Conservation (phyloP, 1,284 basidiomycete genomes). For the Ustilago esculenta region DNA sequence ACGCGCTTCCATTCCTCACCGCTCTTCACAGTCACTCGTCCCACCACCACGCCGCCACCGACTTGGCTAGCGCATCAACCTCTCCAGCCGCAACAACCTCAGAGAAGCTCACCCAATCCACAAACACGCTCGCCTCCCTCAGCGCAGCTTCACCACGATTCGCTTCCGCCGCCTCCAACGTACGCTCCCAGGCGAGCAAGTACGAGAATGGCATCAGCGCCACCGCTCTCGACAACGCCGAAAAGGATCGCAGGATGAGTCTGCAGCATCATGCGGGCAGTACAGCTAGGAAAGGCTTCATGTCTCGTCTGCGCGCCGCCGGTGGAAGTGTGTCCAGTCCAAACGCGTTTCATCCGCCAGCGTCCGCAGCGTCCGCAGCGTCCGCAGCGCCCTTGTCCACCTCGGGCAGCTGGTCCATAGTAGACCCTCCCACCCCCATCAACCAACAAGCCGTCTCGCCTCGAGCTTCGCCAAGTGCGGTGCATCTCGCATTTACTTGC, state of each 20-base stretch:
- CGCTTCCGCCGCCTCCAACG: constrained; percentile 1
- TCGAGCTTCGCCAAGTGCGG: neutral
- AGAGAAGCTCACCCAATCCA: constrained; percentile 32
- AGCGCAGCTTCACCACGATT: neutral
- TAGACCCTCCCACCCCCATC: constrained; percentile 18
- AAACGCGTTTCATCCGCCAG: constrained; percentile 8
- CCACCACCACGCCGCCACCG: no score
- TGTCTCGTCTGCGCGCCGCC: constrained; percentile 27
- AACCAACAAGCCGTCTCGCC: constrained; percentile 1
- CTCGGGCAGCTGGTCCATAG: constrained; percentile 35
- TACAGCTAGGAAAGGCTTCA: constrained; percentile 25
- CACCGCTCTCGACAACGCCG: neutral
- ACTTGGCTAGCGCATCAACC: constrained; percentile 7
- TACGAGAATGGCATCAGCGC: constrained; percentile 15
- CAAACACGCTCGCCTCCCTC: constrained; percentile 5
- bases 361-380: no score
- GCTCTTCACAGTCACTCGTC: constrained; percentile 4
- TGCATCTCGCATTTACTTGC: constrained; percentile 20
- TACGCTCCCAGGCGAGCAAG: constrained; percentile 24
- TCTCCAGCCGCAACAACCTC: constrained; percentile 20
- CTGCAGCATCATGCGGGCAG: constrained; percentile 12
- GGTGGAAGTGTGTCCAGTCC: constrained; percentile 19
- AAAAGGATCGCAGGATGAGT: constrained; percentile 31
- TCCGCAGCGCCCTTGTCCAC: constrained; percentile 9
- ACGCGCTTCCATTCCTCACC: constrained; percentile 21